Evolutionary conservation across 495 filamentous ascomycete species (phyloP).

Genomic region (Aspergillus egyptiacus): DNA sequence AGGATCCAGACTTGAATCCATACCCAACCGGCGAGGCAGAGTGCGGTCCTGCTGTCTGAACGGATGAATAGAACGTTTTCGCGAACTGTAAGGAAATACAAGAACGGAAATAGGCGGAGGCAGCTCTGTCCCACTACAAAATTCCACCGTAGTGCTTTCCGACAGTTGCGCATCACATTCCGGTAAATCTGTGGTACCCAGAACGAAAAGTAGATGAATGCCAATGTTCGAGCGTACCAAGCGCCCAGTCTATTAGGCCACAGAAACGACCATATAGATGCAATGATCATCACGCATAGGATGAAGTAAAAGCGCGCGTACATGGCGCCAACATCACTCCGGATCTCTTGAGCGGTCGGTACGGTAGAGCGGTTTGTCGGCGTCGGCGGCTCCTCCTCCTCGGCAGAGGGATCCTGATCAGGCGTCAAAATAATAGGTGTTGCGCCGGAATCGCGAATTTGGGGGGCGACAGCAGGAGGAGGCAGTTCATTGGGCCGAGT

Average conservation of each 20-base stretch:
- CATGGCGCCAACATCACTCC: conserved; percentile 62
- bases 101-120: conserved; percentile 67
- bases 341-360: conserved; percentile 34
- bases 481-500: conserved; percentile 48
- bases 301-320: conserved; percentile 73
- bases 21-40: conserved; percentile 69
- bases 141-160: conserved; percentile 78
- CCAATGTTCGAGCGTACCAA: conserved; percentile 61
- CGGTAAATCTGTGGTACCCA: conserved; percentile 89
- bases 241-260: conserved; percentile 66
- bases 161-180: conserved; percentile 85
- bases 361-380: conserved; percentile 25
- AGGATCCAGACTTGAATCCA: conserved; percentile 84
- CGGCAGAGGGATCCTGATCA: conserved; percentile 64
- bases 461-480: conserved; percentile 53
- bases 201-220: conserved; percentile 75
- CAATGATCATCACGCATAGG: conserved; percentile 62
- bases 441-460: conserved; percentile 40
- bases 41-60: conserved; percentile 56
- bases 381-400: conserved; percentile 27
- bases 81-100: conserved; percentile 69
- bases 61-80: conserved; percentile 79
- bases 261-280: conserved; percentile 67
- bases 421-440: conserved; percentile 75
- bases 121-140: conserved; percentile 81